Conservation (phyloP, 495 filamentous ascomycete species). For the Hyaloscypha bicolor region DNA sequence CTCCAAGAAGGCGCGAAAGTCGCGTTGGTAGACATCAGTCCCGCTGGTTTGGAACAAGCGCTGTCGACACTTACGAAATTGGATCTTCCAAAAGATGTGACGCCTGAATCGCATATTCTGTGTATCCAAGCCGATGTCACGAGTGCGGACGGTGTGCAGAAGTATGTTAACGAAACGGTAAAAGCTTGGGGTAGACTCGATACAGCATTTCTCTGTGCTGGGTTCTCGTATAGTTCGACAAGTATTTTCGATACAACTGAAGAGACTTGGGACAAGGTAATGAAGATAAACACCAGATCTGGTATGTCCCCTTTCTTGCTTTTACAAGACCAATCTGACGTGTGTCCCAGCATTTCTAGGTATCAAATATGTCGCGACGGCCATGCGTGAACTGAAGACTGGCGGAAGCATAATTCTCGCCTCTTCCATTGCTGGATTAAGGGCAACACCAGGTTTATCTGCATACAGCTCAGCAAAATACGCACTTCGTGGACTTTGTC, state of each 20-base stretch:
- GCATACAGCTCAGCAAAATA: background rate
- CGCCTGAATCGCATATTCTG: background rate
- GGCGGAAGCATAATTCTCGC: background rate
- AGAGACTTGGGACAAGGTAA: background rate
- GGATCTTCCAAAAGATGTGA: background rate
- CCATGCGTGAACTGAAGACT: background rate
- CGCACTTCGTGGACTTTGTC: background rate
- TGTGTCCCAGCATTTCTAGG: background rate
- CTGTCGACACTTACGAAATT: background rate
- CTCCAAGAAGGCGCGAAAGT: background rate
- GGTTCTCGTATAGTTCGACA: background rate
- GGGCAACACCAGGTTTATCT: background rate
- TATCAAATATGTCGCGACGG: conserved; percentile 1
- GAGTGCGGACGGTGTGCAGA: background rate
- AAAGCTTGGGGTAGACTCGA: background rate
- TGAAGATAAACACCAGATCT: background rate
- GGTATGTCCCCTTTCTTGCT: background rate
- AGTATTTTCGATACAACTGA: background rate
- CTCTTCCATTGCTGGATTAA: background rate
- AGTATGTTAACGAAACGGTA: background rate
- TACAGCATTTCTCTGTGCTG: background rate
- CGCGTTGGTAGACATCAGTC: background rate
- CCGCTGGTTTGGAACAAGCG: background rate
- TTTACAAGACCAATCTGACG: background rate
- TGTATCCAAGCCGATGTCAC: background rate